Base-by-base conservation (phyloP, 768 basidiomycete genomes). In the Russula sp. region DNA sequence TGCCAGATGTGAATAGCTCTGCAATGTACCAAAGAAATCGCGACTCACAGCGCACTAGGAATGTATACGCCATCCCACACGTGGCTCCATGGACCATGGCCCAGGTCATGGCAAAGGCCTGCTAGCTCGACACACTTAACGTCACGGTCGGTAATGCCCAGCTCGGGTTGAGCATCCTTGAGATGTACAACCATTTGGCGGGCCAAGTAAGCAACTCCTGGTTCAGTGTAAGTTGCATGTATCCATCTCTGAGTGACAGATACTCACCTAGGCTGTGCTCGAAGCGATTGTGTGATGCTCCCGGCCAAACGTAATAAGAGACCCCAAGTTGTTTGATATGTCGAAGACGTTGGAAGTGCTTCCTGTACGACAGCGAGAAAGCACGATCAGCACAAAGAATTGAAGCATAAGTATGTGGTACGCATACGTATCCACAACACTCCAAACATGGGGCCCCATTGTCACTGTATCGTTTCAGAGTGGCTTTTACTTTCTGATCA, bases 11-110 rank as follows among this genome's bases (percentile, higher is more conserved):
- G 22, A 55, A 48, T 16, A 55, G 20, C 32, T 18, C 29, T n/a
- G 13, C 8, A 0, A 22, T 7, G 32, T 1, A 50, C 11, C 4
- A 35, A 16, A 47, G 39, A 39, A 13, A 2, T 25, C 7, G 1
- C 20, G n/a, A 77, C 82, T 67, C 68, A 90, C 90, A 83, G 64
- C 1, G 82, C 84, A 5, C 67, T 59, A 0, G 88, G 88, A 55
- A 93, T 90, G 71, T 90, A 91, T 56, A 76, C 68, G 7, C 75
- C 73, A 65, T 93, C 90, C 86, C 88, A 93, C 8, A 93, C 85
- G 70, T 93, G 91, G 61, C 84, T 87, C 84, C 87, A 92, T 0
- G 90, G 90, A 0, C 91, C 91, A 67, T 92, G 90, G 0, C 89
- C 90, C 4, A 93, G 81, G 71, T 93, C 90, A 66, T 93, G 91